Evolutionary conservation across 768 basidiomycete species (phyloP).

Genomic region (Sporobolomyces roseus): DNA sequence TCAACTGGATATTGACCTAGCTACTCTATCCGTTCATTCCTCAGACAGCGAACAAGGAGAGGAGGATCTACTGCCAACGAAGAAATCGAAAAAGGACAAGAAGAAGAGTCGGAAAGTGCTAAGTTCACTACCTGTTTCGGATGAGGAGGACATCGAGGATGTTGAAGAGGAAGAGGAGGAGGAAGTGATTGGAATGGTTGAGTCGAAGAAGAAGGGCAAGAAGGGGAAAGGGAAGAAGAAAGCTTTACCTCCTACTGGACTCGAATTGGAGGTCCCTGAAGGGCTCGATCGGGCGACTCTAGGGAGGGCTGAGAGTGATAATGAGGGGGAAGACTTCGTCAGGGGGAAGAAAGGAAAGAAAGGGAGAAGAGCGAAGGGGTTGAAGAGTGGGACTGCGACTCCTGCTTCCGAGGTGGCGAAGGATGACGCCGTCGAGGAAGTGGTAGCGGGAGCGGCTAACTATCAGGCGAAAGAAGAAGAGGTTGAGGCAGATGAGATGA

Average conservation of each 20-base stretch:
- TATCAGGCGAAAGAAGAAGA: not conserved
- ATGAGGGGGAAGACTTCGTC: not conserved
- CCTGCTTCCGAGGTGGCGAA: too few species aligned
- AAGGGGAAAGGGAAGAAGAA: slow-evolving; percentile 39
- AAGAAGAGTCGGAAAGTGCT: slow-evolving; percentile 25
- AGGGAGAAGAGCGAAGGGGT: slow-evolving; percentile 49
- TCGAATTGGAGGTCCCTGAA: not conserved
- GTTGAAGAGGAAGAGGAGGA: slow-evolving; percentile 6
- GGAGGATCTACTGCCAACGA: not conserved
- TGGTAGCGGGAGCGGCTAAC: not conserved
- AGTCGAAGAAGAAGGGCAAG: slow-evolving; percentile 30
- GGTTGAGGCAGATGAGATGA: slow-evolving; percentile 47
- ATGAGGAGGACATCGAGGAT: slow-evolving; percentile 13
- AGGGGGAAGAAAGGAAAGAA: slow-evolving; percentile 56
- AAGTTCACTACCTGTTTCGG: not conserved
- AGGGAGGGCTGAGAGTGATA: not conserved
- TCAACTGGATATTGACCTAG: not conserved
- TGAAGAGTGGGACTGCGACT: slow-evolving; percentile 22
- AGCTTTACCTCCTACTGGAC: slow-evolving; percentile 7
- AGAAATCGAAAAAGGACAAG: slow-evolving; percentile 13
- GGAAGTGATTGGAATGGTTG: not conserved
- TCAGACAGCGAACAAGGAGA: not conserved
- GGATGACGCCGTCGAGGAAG: too few species aligned
- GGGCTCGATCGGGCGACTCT: not conserved
- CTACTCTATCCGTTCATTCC: not conserved